Evolutionary conservation across 176 grass and related monocot genomes (phyloP).

Genomic region (Oryza glaberrima): DNA sequence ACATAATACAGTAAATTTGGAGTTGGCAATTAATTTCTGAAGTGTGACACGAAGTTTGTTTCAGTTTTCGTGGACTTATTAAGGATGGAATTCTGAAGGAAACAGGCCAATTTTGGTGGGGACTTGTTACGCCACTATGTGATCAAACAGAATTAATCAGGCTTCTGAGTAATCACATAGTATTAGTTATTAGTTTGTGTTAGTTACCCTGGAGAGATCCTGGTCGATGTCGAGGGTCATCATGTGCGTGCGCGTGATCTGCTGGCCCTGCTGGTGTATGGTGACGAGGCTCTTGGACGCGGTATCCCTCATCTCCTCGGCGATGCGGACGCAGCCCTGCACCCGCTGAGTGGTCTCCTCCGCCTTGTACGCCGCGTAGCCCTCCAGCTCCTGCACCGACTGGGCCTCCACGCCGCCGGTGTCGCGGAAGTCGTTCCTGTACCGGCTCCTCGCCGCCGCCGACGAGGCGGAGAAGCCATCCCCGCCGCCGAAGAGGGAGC

Average conservation of each 20-base stretch:
- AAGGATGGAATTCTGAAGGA: background rate
- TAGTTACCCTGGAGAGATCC: constrained; percentile 77
- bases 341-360: constrained; percentile 76
- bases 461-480: background rate
- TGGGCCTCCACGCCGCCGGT: constrained; percentile 69
- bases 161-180: background rate
- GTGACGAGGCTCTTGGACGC: constrained; percentile 79
- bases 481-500: background rate
- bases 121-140: background rate
- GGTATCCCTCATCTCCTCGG: constrained; percentile 81
- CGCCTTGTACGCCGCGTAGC: constrained; percentile 72
- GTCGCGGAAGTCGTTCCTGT: constrained; percentile 78
- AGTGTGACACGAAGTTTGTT: background rate
- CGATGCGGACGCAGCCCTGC: constrained; percentile 66
- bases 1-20: background rate
- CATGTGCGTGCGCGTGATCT: constrained; percentile 75
- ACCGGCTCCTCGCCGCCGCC: constrained; percentile 33
- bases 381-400: constrained; percentile 76
- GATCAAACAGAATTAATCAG: background rate
- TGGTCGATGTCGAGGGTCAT: constrained; percentile 85
- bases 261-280: constrained; percentile 87
- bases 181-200: background rate
- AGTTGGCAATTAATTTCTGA: too few species aligned
- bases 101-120: background rate
- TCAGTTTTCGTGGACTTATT: background rate